Conservation (phyloP, 139 green algal species). For the Auxenochlorella pyrenoidosa region DNA sequence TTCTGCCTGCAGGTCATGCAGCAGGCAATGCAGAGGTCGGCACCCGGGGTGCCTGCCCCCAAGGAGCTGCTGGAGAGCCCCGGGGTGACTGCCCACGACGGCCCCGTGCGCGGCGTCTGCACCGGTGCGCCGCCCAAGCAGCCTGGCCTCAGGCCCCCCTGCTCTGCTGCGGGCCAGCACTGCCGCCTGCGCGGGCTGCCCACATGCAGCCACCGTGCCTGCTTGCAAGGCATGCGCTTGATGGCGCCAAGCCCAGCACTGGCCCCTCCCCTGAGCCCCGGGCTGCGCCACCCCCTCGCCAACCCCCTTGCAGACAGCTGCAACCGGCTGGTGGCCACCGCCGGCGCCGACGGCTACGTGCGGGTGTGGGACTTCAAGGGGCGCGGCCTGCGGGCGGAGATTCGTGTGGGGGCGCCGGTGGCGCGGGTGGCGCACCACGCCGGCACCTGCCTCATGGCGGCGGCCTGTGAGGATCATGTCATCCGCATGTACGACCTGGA, state of each 20-base stretch:
- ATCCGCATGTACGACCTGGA: slow-evolving; percentile 71
- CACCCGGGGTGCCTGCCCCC: background rate
- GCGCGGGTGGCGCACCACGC: slow-evolving; percentile 57
- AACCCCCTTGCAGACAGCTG: slow-evolving; percentile 58
- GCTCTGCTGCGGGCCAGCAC: background rate
- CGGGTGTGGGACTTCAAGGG: slow-evolving; percentile 86
- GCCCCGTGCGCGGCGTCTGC: slow-evolving; percentile 69
- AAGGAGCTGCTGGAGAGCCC: slow-evolving; percentile 9
- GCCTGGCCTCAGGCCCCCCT: background rate
- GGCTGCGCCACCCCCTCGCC: background rate
- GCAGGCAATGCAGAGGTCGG: background rate
- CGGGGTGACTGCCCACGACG: slow-evolving; percentile 69
- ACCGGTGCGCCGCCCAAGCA: background rate
- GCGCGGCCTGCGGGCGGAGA: slow-evolving; percentile 54
- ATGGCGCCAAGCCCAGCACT: no score
- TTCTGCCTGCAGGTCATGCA: background rate
- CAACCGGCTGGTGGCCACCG: slow-evolving; percentile 79
- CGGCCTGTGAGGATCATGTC: slow-evolving; percentile 65
- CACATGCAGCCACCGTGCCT: background rate
- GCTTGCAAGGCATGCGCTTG: background rate
- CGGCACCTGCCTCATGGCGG: slow-evolving; percentile 60
- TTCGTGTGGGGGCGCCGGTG: slow-evolving; percentile 55
- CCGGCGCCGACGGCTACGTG: slow-evolving; percentile 70
- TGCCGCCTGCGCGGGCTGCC: background rate
- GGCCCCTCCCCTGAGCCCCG: background rate